These are phyloP conservation scores for Micromonas commoda DNA, from an alignment of 139 green algal genomes.

Conservation along the genomic window DNA sequence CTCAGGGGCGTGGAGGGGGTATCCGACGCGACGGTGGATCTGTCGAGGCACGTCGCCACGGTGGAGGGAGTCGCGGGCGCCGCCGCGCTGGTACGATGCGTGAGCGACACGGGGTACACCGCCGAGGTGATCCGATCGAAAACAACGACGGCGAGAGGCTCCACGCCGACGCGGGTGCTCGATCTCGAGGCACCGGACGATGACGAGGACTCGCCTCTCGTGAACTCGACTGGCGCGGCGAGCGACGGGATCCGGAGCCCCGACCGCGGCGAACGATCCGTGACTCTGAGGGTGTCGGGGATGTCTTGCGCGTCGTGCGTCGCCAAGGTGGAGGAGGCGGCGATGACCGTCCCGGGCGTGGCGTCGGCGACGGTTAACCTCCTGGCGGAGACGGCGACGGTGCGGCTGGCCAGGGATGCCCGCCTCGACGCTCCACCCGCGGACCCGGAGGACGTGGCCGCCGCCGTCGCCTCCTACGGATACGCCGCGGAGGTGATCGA, in stretches of 20 bases:
- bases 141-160: neutral
- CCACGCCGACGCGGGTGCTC: neutral
- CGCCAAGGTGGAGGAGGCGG: neutral
- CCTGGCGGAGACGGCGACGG: neutral
- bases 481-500: neutral
- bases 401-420: no score
- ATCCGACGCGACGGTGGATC: neutral
- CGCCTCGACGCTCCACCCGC: neutral
- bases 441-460: neutral
- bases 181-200: neutral
- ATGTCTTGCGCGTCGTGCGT: constrained; percentile 24
- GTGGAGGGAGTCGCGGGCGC: neutral
- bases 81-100: neutral
- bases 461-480: neutral
- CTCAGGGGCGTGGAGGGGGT: neutral
- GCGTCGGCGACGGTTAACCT: neutral
- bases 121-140: no score
- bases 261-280: neutral
- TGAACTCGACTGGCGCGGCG: no score
- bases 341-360: neutral
- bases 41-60: neutral
- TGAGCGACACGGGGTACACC: no score
- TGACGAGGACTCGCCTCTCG: no score
- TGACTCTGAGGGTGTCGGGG: neutral
- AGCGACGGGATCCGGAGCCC: no score